phyloP scores from a whole-genome alignment of 2,329 filamentous ascomycete species.

The Leptodontidium sp. region DNA sequence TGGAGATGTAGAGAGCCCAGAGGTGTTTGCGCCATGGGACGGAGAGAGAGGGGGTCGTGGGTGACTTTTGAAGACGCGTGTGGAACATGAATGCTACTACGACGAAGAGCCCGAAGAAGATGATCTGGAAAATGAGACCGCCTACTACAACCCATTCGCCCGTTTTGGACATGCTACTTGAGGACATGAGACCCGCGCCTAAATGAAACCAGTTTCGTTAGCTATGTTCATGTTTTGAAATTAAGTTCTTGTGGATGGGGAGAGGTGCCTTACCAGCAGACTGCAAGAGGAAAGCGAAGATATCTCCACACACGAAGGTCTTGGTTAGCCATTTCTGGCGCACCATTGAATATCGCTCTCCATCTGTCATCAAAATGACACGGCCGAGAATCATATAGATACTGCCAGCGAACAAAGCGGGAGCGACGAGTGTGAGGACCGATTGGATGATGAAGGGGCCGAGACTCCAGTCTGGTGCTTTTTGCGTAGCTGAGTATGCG shows the following conservation, averaged over 20 bases:
- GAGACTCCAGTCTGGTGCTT: constrained; percentile 35
- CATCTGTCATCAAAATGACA: constrained; percentile 47
- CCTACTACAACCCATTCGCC: constrained; percentile 55
- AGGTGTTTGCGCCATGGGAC: constrained; percentile 46
- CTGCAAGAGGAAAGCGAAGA: constrained; percentile 53
- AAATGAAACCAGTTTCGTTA: neutral
- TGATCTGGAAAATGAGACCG: constrained; percentile 58
- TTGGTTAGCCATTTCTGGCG: constrained; percentile 48
- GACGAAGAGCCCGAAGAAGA: constrained; percentile 59
- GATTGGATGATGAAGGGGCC: constrained; percentile 47
- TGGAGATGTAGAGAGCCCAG: constrained; percentile 50
- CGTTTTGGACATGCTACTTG: neutral
- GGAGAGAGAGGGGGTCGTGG: neutral
- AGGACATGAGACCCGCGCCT: constrained; percentile 9
- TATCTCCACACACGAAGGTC: constrained; percentile 54
- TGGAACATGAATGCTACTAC: constrained; percentile 23
- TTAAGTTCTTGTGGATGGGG: neutral
- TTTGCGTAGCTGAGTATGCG: constrained; percentile 34
- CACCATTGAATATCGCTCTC: constrained; percentile 48
- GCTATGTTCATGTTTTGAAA: neutral
- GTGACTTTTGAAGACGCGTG: constrained; percentile 17
- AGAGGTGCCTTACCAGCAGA: constrained; percentile 25
- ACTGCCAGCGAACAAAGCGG: constrained; percentile 50
- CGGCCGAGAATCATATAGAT: constrained; percentile 52
- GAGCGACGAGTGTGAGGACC: constrained; percentile 49